Conservation (phyloP, 805 yeast genomes). For the Ogataea parapolymorpha region DNA sequence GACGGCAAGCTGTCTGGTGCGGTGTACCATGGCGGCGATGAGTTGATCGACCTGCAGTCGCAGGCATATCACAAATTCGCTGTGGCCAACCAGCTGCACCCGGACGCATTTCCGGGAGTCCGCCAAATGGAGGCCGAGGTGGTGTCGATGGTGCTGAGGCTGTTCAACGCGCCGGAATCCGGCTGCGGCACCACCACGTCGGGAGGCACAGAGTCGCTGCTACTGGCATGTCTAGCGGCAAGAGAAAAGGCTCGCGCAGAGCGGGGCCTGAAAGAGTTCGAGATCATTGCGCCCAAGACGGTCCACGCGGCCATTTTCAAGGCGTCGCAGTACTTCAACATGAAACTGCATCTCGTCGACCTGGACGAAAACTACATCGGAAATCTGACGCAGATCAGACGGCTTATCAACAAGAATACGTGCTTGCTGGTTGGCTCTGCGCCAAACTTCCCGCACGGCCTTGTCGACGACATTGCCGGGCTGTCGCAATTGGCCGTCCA, state of each 20-base stretch:
- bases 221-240: conserved; percentile 85
- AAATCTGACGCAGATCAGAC: conserved; percentile 56
- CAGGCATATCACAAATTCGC: conserved; percentile 72
- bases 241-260: conserved; percentile 64
- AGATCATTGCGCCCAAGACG: conserved; percentile 83
- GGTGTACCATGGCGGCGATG: conserved; percentile 93
- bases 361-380: conserved; percentile 67
- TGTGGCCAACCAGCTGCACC: conserved; percentile 92
- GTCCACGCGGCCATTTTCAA: conserved; percentile 95
- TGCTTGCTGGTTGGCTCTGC: conserved; percentile 88
- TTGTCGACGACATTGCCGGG: conserved; percentile 80
- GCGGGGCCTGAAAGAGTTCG: conserved; percentile 67
- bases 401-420: conserved; percentile 73
- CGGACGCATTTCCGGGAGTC: conserved; percentile 95
- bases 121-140: conserved; percentile 96
- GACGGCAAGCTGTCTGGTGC: conserved; percentile 90
- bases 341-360: conserved; percentile 77
- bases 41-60: conserved; percentile 69
- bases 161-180: conserved; percentile 75
- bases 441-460: conserved; percentile 96
- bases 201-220: conserved; percentile 93
- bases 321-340: conserved; percentile 87
- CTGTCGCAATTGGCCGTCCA: conserved; percentile 63
- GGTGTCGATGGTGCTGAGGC: conserved; percentile 79
- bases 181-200: conserved; percentile 83